phyloP scores from a whole-genome alignment of 2,329 filamentous ascomycete species.

The Sarocladiaceae sp. region DNA sequence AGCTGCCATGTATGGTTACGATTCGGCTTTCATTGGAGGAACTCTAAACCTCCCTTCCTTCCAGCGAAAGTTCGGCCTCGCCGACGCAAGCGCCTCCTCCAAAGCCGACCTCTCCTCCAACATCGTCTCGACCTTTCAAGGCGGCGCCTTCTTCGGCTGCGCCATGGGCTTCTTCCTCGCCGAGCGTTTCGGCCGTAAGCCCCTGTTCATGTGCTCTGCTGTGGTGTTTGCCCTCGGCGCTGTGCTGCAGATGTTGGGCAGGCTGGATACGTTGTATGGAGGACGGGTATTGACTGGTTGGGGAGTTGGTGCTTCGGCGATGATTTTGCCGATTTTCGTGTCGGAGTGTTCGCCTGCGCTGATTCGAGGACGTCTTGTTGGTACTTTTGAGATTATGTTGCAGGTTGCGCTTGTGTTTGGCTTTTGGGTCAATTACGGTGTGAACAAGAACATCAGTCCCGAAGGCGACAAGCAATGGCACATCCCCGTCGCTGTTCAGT shows the following conservation, averaged over 20 bases:
- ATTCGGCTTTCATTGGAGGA: constrained; percentile 20
- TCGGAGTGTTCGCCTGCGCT: constrained; percentile 50
- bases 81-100: constrained; percentile 9
- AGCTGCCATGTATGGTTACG: constrained; percentile 6
- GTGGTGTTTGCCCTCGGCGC: constrained; percentile 44
- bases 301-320: constrained; percentile 44
- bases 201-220: constrained; percentile 35
- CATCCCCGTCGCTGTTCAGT: constrained; percentile 37
- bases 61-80: constrained; percentile 18
- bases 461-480: constrained; percentile 29
- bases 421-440: constrained; percentile 30
- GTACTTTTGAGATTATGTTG: constrained; percentile 47
- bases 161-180: constrained; percentile 30
- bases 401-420: constrained; percentile 45
- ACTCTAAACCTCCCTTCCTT: constrained; percentile 19
- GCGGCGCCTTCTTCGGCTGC: constrained; percentile 24
- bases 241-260: constrained; percentile 43
- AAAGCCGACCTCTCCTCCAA: constrained; percentile 19
- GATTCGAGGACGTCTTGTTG: constrained; percentile 46
- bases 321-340: constrained; percentile 53
- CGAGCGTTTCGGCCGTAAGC: constrained; percentile 36
- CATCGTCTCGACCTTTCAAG: constrained; percentile 22
- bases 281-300: constrained; percentile 48
- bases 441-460: constrained; percentile 15
- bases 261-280: constrained; percentile 52